A percentile compares a stretch with the other conserved stretches of the same genome.
phyloP scores from a whole-genome alignment of 805 yeast species.

The Candida broadrunensis region DNA sequence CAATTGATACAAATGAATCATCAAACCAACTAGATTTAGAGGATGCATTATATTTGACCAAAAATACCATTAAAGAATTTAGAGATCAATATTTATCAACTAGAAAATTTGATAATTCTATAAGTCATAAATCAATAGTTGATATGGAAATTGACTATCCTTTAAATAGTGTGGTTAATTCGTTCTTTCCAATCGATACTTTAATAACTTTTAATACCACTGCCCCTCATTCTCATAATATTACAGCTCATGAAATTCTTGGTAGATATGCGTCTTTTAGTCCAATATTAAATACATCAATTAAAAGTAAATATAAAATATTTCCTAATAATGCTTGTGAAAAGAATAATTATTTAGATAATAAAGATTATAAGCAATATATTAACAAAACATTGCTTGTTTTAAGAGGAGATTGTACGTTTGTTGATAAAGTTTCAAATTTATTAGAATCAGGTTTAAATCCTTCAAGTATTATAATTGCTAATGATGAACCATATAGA shows the following conservation, averaged over 20 bases:
- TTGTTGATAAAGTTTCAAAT: constrained; percentile 48
- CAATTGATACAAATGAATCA: not conserved
- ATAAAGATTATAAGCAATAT: constrained; percentile 9
- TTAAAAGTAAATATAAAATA: constrained; percentile 23
- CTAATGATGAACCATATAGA: constrained; percentile 46
- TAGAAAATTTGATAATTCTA: not conserved
- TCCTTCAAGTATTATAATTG: constrained; percentile 54
- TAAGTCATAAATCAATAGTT: not conserved
- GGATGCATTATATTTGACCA: constrained; percentile 24
- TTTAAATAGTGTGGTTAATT: constrained; percentile 30
- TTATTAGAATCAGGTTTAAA: constrained; percentile 32
- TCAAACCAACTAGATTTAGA: constrained; percentile 12
- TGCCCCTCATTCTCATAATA: constrained; percentile 7
- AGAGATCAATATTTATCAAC: constrained; percentile 12
- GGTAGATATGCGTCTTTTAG: constrained; percentile 44
- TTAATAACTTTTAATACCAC: constrained; percentile 27
- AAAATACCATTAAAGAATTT: constrained; percentile 20
- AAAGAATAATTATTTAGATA: constrained; percentile 9
- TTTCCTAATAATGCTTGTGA: constrained; percentile 30
- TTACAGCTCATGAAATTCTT: constrained; percentile 15
- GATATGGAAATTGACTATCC: constrained; percentile 27
- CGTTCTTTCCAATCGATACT: constrained; percentile 42
- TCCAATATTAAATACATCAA: constrained; percentile 23
- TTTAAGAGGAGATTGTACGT: constrained; percentile 53
- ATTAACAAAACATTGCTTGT: constrained; percentile 25